These are phyloP conservation scores for Dactylellina sp. DNA, from an alignment of 2,329 filamentous ascomycete species.

Conservation along the genomic window DNA sequence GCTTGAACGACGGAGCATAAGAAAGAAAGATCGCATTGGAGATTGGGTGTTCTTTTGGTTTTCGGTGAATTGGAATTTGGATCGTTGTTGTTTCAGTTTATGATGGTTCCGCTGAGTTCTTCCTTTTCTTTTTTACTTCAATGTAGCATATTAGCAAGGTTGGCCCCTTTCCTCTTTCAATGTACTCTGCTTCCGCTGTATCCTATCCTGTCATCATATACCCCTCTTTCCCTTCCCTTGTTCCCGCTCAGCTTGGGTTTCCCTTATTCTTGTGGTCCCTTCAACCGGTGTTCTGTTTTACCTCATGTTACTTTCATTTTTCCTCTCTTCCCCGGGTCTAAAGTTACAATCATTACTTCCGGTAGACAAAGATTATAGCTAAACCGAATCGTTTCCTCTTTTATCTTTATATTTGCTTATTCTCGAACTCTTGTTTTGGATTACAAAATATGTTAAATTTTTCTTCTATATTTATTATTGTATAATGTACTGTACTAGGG, in stretches of 20 bases:
- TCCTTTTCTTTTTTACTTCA: conserved; percentile 9
- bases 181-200: conserved; percentile 13
- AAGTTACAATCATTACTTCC: conserved; percentile 13
- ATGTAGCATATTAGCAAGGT: conserved; percentile 55
- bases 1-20: conserved; percentile 27
- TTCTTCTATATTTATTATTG: no score
- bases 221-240: conserved; percentile 5
- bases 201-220: conserved; percentile 31
- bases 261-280: not conserved
- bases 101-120: conserved; percentile 4
- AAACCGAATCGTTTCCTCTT: no score
- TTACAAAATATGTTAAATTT: no score
- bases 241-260: not conserved
- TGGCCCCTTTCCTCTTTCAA: conserved; percentile 8
- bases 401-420: no score
- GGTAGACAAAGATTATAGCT: not conserved
- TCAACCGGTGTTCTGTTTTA: conserved; percentile 4
- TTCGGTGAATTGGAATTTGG: not conserved
- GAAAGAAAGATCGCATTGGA: not conserved
- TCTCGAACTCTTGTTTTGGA: no score
- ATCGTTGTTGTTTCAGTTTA: conserved; percentile 6
- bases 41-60: not conserved
- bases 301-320: conserved; percentile 17
- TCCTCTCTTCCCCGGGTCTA: conserved; percentile 3
- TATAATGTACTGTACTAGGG: no score